Percentiles rank a stretch among this genome's conserved stretches.
These are phyloP conservation scores for Agrocybe pediades DNA, from an alignment of 768 basidiomycete genomes.

Conservation along the genomic window DNA sequence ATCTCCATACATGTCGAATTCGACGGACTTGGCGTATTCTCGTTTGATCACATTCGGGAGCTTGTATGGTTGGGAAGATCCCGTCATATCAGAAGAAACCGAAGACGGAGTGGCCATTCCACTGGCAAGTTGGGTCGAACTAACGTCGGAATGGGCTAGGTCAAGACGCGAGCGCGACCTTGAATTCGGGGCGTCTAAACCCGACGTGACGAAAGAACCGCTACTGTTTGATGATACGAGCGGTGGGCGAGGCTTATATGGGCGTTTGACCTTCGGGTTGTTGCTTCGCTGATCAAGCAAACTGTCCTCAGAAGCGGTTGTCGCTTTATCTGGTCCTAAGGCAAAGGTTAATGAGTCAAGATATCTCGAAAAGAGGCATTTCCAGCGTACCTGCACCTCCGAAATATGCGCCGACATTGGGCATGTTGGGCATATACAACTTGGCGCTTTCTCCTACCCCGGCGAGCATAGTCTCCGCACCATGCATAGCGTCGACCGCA, in stretches of 20 bases:
- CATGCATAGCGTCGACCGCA: neutral
- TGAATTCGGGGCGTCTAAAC: neutral
- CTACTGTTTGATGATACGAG: neutral
- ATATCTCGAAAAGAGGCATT: neutral
- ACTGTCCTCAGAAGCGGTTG: no score
- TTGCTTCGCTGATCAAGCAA: no score
- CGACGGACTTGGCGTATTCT: neutral
- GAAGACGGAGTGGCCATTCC: neutral
- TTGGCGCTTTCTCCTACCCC: neutral
- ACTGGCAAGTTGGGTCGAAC: neutral
- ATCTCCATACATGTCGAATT: conserved; percentile 14
- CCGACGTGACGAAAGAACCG: neutral
- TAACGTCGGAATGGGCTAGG: neutral
- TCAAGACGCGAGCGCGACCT: neutral
- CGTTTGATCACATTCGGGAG: neutral
- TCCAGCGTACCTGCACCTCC: neutral
- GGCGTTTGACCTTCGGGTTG: neutral
- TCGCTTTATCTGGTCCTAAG: no score
- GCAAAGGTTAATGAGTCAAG: neutral
- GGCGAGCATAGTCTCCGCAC: neutral
- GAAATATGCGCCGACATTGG: neutral
- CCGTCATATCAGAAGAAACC: neutral
- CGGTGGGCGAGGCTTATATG: neutral
- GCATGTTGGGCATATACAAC: neutral
- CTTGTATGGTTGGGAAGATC: neutral